A percentile compares a stretch with the other conserved stretches of the same genome.
These are phyloP conservation scores for Craterostigma plantagineum DNA, from an alignment of 257 asterid species.

Conservation along the genomic window DNA sequence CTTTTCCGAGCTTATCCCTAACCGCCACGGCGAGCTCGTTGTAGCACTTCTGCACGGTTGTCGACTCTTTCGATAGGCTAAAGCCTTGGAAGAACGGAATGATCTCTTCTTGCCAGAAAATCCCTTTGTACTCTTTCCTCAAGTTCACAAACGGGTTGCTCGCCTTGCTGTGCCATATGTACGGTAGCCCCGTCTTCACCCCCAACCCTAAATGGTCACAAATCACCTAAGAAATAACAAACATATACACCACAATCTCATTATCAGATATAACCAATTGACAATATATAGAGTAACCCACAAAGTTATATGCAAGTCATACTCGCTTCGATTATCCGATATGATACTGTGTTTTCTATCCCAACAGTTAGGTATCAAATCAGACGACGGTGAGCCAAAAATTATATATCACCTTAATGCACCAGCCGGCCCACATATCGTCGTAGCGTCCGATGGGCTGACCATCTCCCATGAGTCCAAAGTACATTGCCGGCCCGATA, in stretches of 20 bases:
- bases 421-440: constrained; percentile 99
- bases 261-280: too few species aligned
- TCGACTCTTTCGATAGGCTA: constrained; percentile 26
- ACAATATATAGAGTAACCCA: too few species aligned
- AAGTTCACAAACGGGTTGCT: constrained; percentile 59
- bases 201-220: constrained; percentile 41
- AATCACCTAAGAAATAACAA: constrained; percentile 29
- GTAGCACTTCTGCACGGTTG: constrained; percentile 38
- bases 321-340: too few species aligned
- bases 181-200: constrained; percentile 23
- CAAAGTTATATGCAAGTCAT: too few species aligned
- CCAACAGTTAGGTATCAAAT: too few species aligned
- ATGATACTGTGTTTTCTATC: too few species aligned
- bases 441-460: constrained; percentile 93
- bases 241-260: neutral
- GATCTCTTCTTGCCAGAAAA: constrained; percentile 55
- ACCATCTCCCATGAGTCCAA: constrained; percentile 92
- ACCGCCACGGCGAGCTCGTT: constrained; percentile 44
- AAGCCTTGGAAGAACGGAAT: constrained; percentile 44
- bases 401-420: constrained; percentile 73
- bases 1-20: constrained; percentile 36
- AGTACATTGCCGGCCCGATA: constrained; percentile 88
- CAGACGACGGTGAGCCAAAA: too few species aligned
- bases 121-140: constrained; percentile 52
- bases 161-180: constrained; percentile 65